Evolutionary conservation across 169 alveolate genomes (phyloP).

Genomic region (Eimeria mitis): DNA sequence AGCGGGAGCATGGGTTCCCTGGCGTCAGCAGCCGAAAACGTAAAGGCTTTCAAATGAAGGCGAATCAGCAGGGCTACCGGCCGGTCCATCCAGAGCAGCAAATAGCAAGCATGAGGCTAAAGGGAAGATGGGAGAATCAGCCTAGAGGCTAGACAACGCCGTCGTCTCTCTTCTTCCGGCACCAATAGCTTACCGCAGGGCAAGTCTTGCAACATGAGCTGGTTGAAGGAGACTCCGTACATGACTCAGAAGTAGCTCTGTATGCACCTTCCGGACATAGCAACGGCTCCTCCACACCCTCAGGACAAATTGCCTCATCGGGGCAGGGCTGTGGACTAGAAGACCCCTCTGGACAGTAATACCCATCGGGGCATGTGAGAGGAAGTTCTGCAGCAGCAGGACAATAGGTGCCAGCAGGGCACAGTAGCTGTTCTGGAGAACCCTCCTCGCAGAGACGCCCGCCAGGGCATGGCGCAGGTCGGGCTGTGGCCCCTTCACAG

Average conservation of each 20-base stretch:
- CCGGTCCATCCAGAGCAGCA: not conserved
- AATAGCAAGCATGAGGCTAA: not conserved
- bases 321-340: conserved; percentile 85
- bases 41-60: too few species aligned
- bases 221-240: conserved; percentile 54
- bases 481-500: conserved; percentile 47
- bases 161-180: not conserved
- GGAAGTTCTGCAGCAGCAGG: conserved; percentile 63
- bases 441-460: conserved; percentile 81
- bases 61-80: not conserved
- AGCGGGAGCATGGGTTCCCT: conserved; percentile 44
- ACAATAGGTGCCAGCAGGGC: conserved; percentile 77
- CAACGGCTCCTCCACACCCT: conserved; percentile 37
- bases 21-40: not conserved
- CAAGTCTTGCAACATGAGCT: conserved; percentile 65
- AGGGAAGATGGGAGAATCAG: not conserved
- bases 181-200: conserved; percentile 60
- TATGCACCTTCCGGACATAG: conserved; percentile 78
- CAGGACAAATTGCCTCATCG: conserved; percentile 57
- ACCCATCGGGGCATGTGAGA: conserved; percentile 83
- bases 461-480: conserved; percentile 71
- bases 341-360: conserved; percentile 88
- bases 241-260: conserved; percentile 17
- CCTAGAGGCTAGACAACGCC: not conserved
- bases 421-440: conserved; percentile 71